Conservation (phyloP, 768 basidiomycete genomes). For the Phlebiopsis gigantea region DNA sequence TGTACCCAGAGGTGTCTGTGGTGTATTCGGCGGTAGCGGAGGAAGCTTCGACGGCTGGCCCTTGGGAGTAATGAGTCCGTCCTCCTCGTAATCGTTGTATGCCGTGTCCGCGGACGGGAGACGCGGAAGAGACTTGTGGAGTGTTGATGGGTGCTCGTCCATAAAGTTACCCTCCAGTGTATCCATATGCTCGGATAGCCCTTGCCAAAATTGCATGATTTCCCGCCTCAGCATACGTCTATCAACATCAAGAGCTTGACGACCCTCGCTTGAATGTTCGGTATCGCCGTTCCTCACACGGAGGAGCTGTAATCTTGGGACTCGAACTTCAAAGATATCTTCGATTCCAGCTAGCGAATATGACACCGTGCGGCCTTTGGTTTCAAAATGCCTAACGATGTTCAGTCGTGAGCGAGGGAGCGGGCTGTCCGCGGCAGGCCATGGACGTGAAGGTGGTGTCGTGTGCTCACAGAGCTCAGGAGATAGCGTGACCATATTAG, state of each 20-base stretch:
- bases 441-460: conserved; percentile 11
- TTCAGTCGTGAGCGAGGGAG: conserved; percentile 30
- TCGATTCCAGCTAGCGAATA: conserved; percentile 42
- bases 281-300: conserved; percentile 22
- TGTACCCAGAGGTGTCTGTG: conserved; percentile 1
- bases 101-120: conserved; percentile 54
- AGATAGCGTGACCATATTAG: conserved; percentile 11
- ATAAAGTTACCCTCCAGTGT: conserved; percentile 45
- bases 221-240: conserved; percentile 50
- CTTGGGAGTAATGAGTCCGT: conserved; percentile 17
- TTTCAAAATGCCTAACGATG: conserved; percentile 37
- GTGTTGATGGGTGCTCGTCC: conserved; percentile 14
- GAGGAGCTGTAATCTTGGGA: conserved; percentile 56
- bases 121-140: conserved; percentile 50
- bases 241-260: conserved; percentile 26
- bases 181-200: conserved; percentile 54
- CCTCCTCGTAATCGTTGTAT: conserved; percentile 27
- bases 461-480: conserved; percentile 24
- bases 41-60: conserved; percentile 15
- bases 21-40: conserved; percentile 18
- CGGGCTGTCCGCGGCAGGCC: conserved; percentile 18
- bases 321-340: conserved; percentile 56
- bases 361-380: conserved; percentile 32
- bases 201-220: conserved; percentile 65
- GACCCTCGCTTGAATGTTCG: conserved; percentile 8